These are phyloP conservation scores for Chenopodium berlandieri DNA, from an alignment of 148 eudicot species.

Conservation along the genomic window DNA sequence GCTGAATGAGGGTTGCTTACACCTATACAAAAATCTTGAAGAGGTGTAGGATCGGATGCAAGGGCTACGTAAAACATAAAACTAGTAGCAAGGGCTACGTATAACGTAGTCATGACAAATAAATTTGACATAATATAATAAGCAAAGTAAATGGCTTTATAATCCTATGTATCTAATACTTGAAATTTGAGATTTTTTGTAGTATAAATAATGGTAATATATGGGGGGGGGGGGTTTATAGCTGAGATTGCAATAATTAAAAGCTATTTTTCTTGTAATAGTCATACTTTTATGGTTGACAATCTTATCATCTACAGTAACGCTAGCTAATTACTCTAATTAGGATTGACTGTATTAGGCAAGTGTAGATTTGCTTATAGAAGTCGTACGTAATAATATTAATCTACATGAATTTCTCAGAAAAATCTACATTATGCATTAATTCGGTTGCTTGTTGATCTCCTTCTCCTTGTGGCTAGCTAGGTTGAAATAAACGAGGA, in stretches of 20 bases:
- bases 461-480: no score
- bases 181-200: neutral
- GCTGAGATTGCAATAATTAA: neutral
- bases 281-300: neutral
- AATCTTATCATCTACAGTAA: no score
- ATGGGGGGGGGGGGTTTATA: neutral
- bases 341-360: no score
- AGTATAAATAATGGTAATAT: neutral
- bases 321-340: no score
- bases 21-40: slow-evolving; percentile 20
- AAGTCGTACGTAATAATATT: no score
- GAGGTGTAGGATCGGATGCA: slow-evolving; percentile 12
- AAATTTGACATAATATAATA: neutral
- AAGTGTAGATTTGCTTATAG: no score
- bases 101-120: neutral
- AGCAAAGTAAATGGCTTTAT: no score
- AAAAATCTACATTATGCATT: no score
- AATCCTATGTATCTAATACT: neutral
- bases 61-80: slow-evolving; percentile 4
- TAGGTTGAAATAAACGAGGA: no score
- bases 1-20: neutral
- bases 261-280: neutral
- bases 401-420: no score
- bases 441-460: no score
- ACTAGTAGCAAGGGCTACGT: slow-evolving; percentile 8